Conservation (phyloP, 768 basidiomycete genomes). For the Daedaleopsis nitida region DNA sequence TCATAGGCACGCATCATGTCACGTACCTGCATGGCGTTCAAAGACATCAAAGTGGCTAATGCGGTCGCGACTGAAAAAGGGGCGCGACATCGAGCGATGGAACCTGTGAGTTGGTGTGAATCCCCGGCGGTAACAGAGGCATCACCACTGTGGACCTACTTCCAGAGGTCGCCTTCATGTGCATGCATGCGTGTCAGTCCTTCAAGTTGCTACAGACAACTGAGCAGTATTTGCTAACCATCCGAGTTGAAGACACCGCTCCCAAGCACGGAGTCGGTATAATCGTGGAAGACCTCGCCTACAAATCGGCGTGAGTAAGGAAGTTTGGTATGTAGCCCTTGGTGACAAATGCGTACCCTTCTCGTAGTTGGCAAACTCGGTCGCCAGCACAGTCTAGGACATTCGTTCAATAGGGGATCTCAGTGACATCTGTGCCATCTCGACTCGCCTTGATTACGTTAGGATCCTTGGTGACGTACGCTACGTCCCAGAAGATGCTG, state of each 20-base stretch:
- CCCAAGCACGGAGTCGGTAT: conserved; percentile 52
- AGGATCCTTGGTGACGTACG: conserved; percentile 23
- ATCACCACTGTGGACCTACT: conserved; percentile 30
- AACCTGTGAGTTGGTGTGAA: conserved; percentile 35
- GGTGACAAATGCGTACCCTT: conserved; percentile 42
- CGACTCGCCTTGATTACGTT: conserved; percentile 37
- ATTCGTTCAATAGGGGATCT: background rate
- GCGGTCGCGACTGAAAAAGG: conserved; percentile 61
- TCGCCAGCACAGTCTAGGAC: conserved; percentile 46
- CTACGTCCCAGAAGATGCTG: conserved; percentile 24
- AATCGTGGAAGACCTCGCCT: conserved; percentile 18
- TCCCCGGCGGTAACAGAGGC: background rate
- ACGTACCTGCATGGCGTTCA: conserved; percentile 50
- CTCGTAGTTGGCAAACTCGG: conserved; percentile 45
- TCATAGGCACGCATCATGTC: background rate
- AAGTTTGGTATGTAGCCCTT: too few species aligned
- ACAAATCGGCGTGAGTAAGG: too few species aligned
- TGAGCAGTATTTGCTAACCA: too few species aligned
- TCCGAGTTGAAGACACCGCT: conserved; percentile 72
- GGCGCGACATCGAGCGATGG: conserved; percentile 64
- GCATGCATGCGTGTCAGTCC: too few species aligned
- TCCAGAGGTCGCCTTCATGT: conserved; percentile 58
- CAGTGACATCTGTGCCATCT: background rate
- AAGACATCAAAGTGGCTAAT: conserved; percentile 65
- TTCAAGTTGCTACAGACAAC: too few species aligned